These are phyloP conservation scores for Chlamydomonas asymmetrica DNA, from an alignment of 139 green algal genomes.

Conservation along the genomic window DNA sequence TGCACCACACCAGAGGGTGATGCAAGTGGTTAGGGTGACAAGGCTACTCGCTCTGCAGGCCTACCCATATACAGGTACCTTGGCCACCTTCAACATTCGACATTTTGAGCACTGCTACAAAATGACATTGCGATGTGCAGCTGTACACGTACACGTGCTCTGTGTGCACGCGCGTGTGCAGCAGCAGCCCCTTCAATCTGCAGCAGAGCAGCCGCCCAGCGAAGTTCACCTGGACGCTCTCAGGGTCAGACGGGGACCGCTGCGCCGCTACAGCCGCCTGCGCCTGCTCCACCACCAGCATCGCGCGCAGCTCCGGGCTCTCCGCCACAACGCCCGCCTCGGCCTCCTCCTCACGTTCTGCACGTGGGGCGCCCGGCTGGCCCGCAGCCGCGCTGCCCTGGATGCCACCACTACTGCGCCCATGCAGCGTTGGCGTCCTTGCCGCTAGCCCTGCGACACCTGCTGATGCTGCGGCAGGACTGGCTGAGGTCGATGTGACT, in stretches of 20 bases:
- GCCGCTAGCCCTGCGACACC: neutral
- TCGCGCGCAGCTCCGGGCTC: slow-evolving; percentile 8
- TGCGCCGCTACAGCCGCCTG: neutral
- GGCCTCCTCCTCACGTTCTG: neutral
- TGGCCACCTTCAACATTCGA: too few relatives aligned
- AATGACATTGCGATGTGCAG: too few relatives aligned
- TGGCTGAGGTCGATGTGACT: too few relatives aligned
- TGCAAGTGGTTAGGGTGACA: too few relatives aligned
- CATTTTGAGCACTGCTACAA: too few relatives aligned
- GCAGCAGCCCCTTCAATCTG: neutral
- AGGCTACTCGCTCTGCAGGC: too few relatives aligned
- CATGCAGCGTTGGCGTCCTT: too few relatives aligned
- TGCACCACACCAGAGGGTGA: too few relatives aligned
- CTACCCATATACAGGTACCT: too few relatives aligned
- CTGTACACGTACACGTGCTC: too few relatives aligned
- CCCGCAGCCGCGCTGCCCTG: neutral
- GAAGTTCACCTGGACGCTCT: slow-evolving; percentile 21
- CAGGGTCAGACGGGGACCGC: slow-evolving; percentile 6
- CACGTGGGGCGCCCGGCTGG: neutral
- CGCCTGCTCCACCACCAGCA: neutral
- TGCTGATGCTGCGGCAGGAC: too few relatives aligned
- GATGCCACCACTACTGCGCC: neutral
- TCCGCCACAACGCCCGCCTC: slow-evolving; percentile 6
- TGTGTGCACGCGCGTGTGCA: too few relatives aligned
- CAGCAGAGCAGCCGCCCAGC: neutral